These are phyloP conservation scores for Trichoderma koningiopsis DNA, from an alignment of 2,329 filamentous ascomycete genomes.

Conservation along the genomic window DNA sequence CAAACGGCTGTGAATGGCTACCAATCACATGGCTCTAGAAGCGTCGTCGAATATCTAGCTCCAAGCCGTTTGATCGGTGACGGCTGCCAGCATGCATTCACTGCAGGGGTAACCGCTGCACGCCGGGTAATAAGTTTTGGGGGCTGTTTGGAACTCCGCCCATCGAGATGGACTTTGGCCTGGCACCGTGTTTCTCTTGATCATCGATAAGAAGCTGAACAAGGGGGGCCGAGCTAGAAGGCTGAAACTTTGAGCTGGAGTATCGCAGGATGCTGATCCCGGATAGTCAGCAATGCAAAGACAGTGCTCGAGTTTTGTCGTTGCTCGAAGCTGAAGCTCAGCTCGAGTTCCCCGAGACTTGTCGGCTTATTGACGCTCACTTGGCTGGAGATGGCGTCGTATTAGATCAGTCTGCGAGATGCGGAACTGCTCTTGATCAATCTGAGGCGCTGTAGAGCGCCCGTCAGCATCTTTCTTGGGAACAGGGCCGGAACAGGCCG, in stretches of 20 bases:
- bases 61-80: slow-evolving; percentile 22
- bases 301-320: background rate
- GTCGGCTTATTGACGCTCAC: background rate
- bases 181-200: slow-evolving; percentile 12
- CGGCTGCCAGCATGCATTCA: slow-evolving; percentile 26
- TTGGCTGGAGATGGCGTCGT: background rate
- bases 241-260: slow-evolving; percentile 1
- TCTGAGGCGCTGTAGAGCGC: background rate
- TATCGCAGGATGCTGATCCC: background rate
- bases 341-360: background rate
- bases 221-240: slow-evolving; percentile 1
- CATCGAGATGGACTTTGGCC: slow-evolving; percentile 14
- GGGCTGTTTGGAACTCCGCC: slow-evolving; percentile 13
- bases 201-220: slow-evolving; percentile 7
- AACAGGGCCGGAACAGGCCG: slow-evolving; percentile 8
- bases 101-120: slow-evolving; percentile 24
- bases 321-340: background rate
- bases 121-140: slow-evolving; percentile 24
- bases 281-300: background rate
- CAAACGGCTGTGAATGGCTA: slow-evolving; percentile 19
- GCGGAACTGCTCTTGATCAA: background rate
- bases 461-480: background rate
- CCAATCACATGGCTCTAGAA: slow-evolving; percentile 21
- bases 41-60: slow-evolving; percentile 8
- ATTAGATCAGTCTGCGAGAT: slow-evolving; percentile 4